Base-by-base conservation (phyloP, 2,329 filamentous ascomycete species). In the Orbilia oligospora region DNA sequence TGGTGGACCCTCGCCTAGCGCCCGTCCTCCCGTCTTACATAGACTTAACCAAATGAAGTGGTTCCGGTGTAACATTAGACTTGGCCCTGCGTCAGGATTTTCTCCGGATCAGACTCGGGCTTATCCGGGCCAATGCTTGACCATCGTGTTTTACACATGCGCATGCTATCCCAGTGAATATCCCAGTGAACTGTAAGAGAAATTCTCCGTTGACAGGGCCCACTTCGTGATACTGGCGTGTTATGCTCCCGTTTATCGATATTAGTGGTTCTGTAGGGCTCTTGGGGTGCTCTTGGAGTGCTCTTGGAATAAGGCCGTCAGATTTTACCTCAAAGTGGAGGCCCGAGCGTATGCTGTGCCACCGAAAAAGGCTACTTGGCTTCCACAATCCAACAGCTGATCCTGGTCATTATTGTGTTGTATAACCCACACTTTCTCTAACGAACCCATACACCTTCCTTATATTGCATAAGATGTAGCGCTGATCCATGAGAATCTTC, bases 201-300 rank as follows among this genome's bases (percentile, higher is more conserved):
- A 41, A 61, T 61, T 61, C 56, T 61, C 56, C 56, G 56, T 44
- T 18, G 9, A 14, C 53, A 58, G 18, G 53, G 56, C 18, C 36
- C 12, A 14, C 56, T 61, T 24, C 56, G 56, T 61, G 56, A 61
- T 61, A 61, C 56, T 61, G 56, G 56, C 56, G 56, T 61, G 56
- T 61, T 44, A 41, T 61, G 14, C 16, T 38, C 18, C 53, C 53
- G 55, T 58, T 58, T 38, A 24, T 41, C 20, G 33, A 44, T 61
- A 44, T 61, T 41, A 61, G 56, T 61, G 56, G 36, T 27, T 58
- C 56, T 12, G 36, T 44, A 61, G 20, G 56, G 56, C 56, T 58
- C 55, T 44, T n/a, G n/a, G n/a, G n/a, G 56, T 61, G 56, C 20
- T 27, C 38, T 36, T 12, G 36, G 24, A 61, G 20, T 36, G 56